Percentiles rank a stretch among this genome's conserved stretches.
Evolutionary conservation across 805 yeast genomes (phyloP).

Genomic region (Starmerella riodocensis): DNA sequence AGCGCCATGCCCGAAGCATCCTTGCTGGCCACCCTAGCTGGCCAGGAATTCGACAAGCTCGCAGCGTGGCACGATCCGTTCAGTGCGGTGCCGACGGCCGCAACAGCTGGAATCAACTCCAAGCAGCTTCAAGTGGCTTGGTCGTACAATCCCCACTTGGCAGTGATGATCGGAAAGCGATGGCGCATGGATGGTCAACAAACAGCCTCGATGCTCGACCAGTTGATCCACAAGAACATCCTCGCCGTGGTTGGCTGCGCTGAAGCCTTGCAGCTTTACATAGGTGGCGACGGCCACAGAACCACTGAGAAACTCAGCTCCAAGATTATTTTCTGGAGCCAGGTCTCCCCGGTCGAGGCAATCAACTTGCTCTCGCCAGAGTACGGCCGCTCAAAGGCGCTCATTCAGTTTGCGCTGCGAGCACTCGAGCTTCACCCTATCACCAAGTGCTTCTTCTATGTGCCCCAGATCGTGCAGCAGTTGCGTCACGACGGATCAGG

Average conservation of each 20-base stretch:
- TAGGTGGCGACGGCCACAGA: conserved; percentile 23
- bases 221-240: conserved; percentile 44
- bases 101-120: not conserved
- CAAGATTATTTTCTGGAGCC: conserved; percentile 48
- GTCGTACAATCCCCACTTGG: conserved; percentile 53
- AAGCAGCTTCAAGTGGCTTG: conserved; percentile 37
- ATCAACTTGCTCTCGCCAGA: conserved; percentile 73
- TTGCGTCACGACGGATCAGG: conserved; percentile 70
- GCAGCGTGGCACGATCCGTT: conserved; percentile 67
- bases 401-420: conserved; percentile 79
- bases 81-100: conserved; percentile 4
- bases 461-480: conserved; percentile 93
- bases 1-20: conserved; percentile 24
- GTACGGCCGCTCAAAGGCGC: conserved; percentile 47
- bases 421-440: conserved; percentile 80
- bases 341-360: conserved; percentile 70
- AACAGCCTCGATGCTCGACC: conserved; percentile 31
- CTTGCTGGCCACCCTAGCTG: conserved; percentile 49
- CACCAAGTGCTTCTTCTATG: conserved; percentile 82
- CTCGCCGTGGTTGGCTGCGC: conserved; percentile 42
- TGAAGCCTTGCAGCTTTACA: conserved; percentile 45
- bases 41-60: conserved; percentile 60
- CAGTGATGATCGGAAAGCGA: conserved; percentile 39
- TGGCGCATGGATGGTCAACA: conserved; percentile 4
- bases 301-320: conserved; percentile 27